Evolutionary conservation across 768 basidiomycete species (phyloP).

Genomic region (Tremella mesenterica): DNA sequence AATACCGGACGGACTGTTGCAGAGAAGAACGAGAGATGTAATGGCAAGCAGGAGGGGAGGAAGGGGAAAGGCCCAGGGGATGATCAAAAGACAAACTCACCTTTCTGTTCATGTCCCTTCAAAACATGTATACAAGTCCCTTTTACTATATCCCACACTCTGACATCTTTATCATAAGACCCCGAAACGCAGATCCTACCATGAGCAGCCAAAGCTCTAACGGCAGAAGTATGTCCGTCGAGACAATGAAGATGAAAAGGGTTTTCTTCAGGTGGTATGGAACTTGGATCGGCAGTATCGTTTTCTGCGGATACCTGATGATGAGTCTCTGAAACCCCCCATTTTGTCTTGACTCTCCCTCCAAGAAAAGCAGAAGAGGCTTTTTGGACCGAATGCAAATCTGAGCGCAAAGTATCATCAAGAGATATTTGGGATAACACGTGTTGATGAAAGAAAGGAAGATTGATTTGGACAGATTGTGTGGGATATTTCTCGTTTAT

Average conservation of each 20-base stretch:
- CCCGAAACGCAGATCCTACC: slow-evolving; percentile 86
- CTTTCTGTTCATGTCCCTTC: slow-evolving; percentile 85
- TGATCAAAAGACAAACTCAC: slow-evolving; percentile 50
- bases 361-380: not conserved
- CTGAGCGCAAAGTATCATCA: too few species aligned
- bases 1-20: too few species aligned
- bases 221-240: slow-evolving; percentile 82
- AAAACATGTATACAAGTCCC: slow-evolving; percentile 72
- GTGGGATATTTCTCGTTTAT: too few species aligned
- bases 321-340: not conserved
- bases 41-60: not conserved
- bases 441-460: too few species aligned
- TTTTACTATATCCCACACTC: slow-evolving; percentile 87
- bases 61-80: too few species aligned
- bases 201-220: slow-evolving; percentile 81
- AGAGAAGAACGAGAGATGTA: not conserved
- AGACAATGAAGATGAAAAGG: slow-evolving; percentile 81
- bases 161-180: slow-evolving; percentile 89
- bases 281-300: not conserved
- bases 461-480: too few species aligned
- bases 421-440: too few species aligned
- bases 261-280: slow-evolving; percentile 51
- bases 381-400: too few species aligned
- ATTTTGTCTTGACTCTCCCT: not conserved
- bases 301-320: not conserved